phyloP scores from a whole-genome alignment of 2,329 filamentous ascomycete genomes.

The Diplodia corticola region DNA sequence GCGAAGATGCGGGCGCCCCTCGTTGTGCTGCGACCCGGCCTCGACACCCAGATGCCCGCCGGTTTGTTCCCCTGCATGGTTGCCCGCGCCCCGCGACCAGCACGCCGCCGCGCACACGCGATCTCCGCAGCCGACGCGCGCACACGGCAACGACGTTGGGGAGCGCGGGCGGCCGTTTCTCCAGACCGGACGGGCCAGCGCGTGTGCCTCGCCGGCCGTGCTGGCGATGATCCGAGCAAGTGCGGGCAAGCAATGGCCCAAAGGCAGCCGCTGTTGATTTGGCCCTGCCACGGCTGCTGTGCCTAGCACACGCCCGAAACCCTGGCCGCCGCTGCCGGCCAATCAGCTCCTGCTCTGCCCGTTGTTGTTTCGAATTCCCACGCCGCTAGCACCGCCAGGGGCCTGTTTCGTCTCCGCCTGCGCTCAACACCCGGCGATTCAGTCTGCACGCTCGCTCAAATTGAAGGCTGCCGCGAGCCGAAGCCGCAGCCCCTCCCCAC shows the following conservation, averaged over 20 bases:
- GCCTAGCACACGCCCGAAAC: background rate
- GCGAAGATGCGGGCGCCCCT: background rate
- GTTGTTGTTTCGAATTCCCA: background rate
- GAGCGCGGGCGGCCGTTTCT: conserved; percentile 7
- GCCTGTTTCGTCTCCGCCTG: background rate
- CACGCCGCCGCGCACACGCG: background rate
- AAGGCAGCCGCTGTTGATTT: background rate
- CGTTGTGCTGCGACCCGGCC: background rate
- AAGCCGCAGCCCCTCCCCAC: background rate
- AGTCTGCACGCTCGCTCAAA: background rate
- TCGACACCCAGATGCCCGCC: background rate
- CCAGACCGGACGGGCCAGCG: conserved; percentile 11
- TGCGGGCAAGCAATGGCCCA: conserved; percentile 5
- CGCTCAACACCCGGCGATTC: background rate
- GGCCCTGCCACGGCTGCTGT: background rate
- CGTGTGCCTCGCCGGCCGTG: conserved; percentile 3
- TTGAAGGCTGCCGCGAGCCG: background rate
- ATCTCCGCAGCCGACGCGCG: background rate
- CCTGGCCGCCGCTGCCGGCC: background rate
- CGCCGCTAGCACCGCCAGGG: background rate
- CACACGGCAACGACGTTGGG: background rate
- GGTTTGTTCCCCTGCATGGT: background rate
- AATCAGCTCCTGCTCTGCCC: background rate
- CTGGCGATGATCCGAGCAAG: background rate
- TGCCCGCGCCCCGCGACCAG: background rate